These are phyloP conservation scores for Tolypocladium inflatum DNA, from an alignment of 2,329 filamentous ascomycete genomes.

Conservation along the genomic window DNA sequence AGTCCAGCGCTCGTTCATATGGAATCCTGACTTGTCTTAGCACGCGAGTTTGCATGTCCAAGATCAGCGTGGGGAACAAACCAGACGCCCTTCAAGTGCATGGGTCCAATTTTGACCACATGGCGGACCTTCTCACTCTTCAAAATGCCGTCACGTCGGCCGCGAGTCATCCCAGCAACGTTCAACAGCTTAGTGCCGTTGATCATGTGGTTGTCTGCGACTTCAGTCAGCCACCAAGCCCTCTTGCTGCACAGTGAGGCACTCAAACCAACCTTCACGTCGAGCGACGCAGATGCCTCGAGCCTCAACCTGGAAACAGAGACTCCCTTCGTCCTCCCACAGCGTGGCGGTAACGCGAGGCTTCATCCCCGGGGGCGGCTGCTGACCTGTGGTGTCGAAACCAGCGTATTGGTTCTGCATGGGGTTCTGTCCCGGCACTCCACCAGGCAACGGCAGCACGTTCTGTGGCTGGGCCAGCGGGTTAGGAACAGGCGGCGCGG, in stretches of 20 bases:
- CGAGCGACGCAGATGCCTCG: slow-evolving; percentile 92
- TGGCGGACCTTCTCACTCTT: slow-evolving; percentile 97
- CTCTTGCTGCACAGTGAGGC: not conserved
- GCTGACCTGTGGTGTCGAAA: slow-evolving; percentile 81
- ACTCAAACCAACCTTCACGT: slow-evolving; percentile 61
- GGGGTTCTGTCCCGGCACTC: slow-evolving; percentile 32
- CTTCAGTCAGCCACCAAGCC: not conserved
- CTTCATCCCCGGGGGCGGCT: slow-evolving; percentile 90
- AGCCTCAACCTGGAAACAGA: slow-evolving; percentile 96
- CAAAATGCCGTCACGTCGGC: slow-evolving; percentile 86
- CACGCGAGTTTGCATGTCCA: slow-evolving; percentile 8
- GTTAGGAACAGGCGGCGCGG: slow-evolving; percentile 57
- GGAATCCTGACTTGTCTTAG: slow-evolving; percentile 64
- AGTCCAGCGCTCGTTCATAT: slow-evolving; percentile 93
- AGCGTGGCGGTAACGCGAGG: slow-evolving; percentile 90
- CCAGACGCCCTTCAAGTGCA: slow-evolving; percentile 98
- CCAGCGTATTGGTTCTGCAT: slow-evolving; percentile 49
- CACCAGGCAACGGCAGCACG: slow-evolving; percentile 60
- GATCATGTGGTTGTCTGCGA: slow-evolving; percentile 92
- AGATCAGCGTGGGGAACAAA: slow-evolving; percentile 37
- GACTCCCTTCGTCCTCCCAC: slow-evolving; percentile 96
- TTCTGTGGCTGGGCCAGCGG: slow-evolving; percentile 54
- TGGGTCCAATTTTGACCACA: slow-evolving; percentile 97
- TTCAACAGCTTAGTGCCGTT: slow-evolving; percentile 96
- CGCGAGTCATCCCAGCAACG: slow-evolving; percentile 95